Evolutionary conservation across 768 basidiomycete genomes (phyloP).

Genomic region (Rhodosporidiobolus sp.): DNA sequence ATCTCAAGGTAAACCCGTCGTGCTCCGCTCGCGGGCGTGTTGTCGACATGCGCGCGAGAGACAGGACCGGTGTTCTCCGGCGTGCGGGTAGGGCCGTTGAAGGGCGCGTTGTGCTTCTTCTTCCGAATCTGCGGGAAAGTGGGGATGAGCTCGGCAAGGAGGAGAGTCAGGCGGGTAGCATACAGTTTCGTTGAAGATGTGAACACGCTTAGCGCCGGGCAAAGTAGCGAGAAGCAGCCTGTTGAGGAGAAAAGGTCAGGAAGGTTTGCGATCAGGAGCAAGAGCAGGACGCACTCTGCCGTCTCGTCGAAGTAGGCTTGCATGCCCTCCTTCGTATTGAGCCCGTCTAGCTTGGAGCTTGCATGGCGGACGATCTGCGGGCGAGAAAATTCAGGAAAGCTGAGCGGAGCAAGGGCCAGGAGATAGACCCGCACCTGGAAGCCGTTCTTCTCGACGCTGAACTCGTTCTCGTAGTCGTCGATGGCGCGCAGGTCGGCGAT

Average conservation of each 20-base stretch:
- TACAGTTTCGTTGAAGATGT: slow-evolving; percentile 9
- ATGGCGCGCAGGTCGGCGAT: slow-evolving; percentile 6
- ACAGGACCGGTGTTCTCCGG: slow-evolving; percentile 39
- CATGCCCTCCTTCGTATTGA: slow-evolving; percentile 6
- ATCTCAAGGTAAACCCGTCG: slow-evolving; percentile 58
- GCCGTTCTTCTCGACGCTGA: neutral
- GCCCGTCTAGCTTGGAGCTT: neutral
- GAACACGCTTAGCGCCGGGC: slow-evolving; percentile 3
- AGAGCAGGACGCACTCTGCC: neutral
- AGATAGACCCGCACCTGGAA: slow-evolving; percentile 13
- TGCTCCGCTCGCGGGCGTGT: slow-evolving; percentile 52
- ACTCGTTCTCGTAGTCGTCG: neutral
- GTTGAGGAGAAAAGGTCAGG: neutral
- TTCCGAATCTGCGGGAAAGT: neutral
- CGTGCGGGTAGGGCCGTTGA: slow-evolving; percentile 1
- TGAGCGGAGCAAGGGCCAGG: neutral
- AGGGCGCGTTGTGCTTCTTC: slow-evolving; percentile 10
- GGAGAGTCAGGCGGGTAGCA: neutral
- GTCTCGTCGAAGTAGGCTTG: slow-evolving; percentile 5
- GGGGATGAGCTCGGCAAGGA: neutral
- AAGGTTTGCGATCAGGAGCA: neutral
- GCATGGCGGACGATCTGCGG: slow-evolving; percentile 8
- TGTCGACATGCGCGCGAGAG: slow-evolving; percentile 55
- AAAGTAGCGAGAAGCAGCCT: slow-evolving; percentile 10
- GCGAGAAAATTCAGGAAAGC: neutral